Evolutionary conservation across 2,329 filamentous ascomycete genomes (phyloP).

Genomic region (Penicillium nordicum): DNA sequence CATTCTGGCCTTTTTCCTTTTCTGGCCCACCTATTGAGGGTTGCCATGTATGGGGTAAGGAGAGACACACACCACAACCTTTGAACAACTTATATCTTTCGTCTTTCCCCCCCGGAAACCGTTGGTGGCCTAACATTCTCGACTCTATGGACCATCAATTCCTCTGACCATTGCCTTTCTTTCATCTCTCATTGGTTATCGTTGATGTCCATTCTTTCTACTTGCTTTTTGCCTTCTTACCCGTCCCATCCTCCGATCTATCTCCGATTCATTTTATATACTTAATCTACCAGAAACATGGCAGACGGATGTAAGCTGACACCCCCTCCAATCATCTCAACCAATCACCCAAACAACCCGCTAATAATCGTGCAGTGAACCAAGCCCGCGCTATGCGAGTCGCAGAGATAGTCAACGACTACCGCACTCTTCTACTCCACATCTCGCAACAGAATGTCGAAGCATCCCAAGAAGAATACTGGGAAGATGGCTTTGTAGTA

Average conservation of each 20-base stretch:
- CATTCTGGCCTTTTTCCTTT: slow-evolving; percentile 1
- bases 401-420: slow-evolving; percentile 63
- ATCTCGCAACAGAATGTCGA: slow-evolving; percentile 54
- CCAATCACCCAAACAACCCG: background rate
- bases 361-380: slow-evolving; percentile 51
- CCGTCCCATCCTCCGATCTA: background rate
- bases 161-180: slow-evolving; percentile 5
- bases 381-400: slow-evolving; percentile 61
- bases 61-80: background rate
- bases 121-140: slow-evolving; percentile 5
- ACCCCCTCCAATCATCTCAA: background rate
- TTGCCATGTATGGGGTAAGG: slow-evolving; percentile 20
- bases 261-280: background rate
- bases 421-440: slow-evolving; percentile 58
- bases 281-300: slow-evolving; percentile 39
- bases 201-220: slow-evolving; percentile 4
- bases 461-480: slow-evolving; percentile 53
- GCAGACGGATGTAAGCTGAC: slow-evolving; percentile 54
- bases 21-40: slow-evolving; percentile 2
- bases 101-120: background rate
- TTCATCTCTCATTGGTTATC: slow-evolving; percentile 8
- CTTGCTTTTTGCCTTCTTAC: background rate
- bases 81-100: slow-evolving; percentile 9
- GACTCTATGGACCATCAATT: background rate
- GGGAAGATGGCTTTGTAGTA: slow-evolving; percentile 57